Evolutionary conservation across 148 eudicot genomes (phyloP).

Genomic region (Pharnaceum exiguum): DNA sequence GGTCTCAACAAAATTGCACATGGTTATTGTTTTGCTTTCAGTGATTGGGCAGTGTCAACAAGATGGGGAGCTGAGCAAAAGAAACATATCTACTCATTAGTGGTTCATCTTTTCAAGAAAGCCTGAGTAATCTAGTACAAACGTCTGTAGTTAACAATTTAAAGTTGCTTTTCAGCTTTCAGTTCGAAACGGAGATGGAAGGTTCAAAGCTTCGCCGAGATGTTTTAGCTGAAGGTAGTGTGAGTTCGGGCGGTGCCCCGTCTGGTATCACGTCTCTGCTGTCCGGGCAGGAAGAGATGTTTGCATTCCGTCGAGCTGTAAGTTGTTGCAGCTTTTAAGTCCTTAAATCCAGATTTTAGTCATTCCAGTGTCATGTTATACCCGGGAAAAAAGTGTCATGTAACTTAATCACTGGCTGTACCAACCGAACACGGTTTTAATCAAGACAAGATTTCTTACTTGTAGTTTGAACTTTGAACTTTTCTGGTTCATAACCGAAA

Average conservation of each 20-base stretch:
- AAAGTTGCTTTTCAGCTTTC: conserved; percentile 56
- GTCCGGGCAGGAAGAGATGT: conserved; percentile 89
- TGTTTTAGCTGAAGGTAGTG: conserved; percentile 75
- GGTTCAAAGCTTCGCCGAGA: conserved; percentile 78
- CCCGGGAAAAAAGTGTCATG: too few species aligned
- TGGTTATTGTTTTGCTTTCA: too few species aligned
- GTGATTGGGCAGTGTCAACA: not conserved
- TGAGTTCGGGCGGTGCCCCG: conserved; percentile 59
- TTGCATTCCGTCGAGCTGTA: conserved; percentile 94
- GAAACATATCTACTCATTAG: not conserved
- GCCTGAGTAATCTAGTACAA: not conserved
- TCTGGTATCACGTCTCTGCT: conserved; percentile 71
- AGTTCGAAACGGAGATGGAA: conserved; percentile 95
- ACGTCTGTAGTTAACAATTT: not conserved
- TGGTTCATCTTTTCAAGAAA: not conserved
- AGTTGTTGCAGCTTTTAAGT: conserved; percentile 18
- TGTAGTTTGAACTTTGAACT: too few species aligned
- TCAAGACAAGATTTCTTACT: too few species aligned
- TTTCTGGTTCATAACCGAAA: too few species aligned
- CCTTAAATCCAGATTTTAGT: not conserved
- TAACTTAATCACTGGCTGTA: too few species aligned
- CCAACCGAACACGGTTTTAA: too few species aligned
- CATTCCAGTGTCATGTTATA: too few species aligned
- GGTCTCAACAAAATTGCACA: too few species aligned
- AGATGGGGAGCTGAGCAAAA: not conserved